Evolutionary conservation across 768 basidiomycete genomes (phyloP).

Genomic region (Holtermannia corniformis): DNA sequence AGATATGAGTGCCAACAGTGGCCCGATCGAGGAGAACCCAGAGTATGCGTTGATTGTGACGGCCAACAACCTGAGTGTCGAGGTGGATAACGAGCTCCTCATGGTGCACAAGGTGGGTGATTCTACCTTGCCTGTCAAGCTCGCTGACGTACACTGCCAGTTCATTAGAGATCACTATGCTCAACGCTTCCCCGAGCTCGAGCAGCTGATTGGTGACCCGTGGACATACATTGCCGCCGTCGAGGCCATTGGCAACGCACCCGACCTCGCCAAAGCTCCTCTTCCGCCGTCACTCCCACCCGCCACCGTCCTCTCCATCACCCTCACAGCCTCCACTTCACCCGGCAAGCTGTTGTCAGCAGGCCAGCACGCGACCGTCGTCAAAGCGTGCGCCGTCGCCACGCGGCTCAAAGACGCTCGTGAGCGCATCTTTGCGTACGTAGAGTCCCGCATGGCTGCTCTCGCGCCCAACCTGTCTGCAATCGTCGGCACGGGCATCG

Average conservation of each 20-base stretch:
- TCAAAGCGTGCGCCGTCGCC: conserved; percentile 78
- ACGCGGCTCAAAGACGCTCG: conserved; percentile 79
- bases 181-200: conserved; percentile 89
- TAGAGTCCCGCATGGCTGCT: conserved; percentile 96
- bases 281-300: conserved; percentile 69
- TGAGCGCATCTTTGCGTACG: conserved; percentile 97
- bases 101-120: conserved; percentile 78
- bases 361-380: conserved; percentile 67
- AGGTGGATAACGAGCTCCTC: conserved; percentile 95
- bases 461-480: conserved; percentile 97
- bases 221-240: conserved; percentile 87
- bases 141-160: conserved; percentile 44
- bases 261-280: conserved; percentile 79
- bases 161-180: conserved; percentile 98
- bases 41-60: conserved; percentile 95
- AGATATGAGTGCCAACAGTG: conserved; percentile 64
- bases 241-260: conserved; percentile 71
- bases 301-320: conserved; percentile 89
- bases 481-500: conserved; percentile 97
- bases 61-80: conserved; percentile 95
- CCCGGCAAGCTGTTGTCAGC: conserved; percentile 63
- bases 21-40: conserved; percentile 65
- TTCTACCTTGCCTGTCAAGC: neutral
- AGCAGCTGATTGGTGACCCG: conserved; percentile 86
- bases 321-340: conserved; percentile 88